These are phyloP conservation scores for Hermanozyma aechmeae DNA, from an alignment of 805 yeast genomes.

Conservation along the genomic window DNA sequence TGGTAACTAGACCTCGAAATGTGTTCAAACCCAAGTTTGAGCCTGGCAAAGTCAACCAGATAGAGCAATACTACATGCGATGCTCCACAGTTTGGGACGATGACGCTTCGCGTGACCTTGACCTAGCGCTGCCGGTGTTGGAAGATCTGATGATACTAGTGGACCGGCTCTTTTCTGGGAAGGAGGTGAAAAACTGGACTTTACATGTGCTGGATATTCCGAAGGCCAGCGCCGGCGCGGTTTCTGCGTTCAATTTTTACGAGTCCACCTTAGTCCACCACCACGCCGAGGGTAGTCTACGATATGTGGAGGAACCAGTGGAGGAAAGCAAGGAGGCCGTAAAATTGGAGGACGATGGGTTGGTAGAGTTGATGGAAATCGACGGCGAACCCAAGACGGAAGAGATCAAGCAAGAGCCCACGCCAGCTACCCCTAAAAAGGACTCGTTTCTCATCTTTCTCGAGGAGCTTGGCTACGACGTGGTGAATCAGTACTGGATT, in stretches of 20 bases:
- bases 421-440: constrained; percentile 5
- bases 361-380: constrained; percentile 1
- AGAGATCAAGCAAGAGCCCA: constrained; percentile 1
- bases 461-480: constrained; percentile 62
- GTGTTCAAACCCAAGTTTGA: constrained; percentile 44
- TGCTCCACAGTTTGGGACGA: constrained; percentile 41
- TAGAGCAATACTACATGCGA: constrained; percentile 44
- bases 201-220: constrained; percentile 65
- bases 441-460: constrained; percentile 36
- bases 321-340: constrained; percentile 1
- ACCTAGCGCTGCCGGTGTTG: constrained; percentile 18
- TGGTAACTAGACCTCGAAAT: constrained; percentile 40
- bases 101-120: constrained; percentile 11
- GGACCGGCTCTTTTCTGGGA: constrained; percentile 19
- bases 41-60: constrained; percentile 49
- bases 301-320: constrained; percentile 8
- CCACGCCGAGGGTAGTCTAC: constrained; percentile 21
- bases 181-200: constrained; percentile 40
- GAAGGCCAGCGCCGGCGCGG: constrained; percentile 58
- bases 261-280: constrained; percentile 48
- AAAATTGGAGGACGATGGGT: constrained; percentile 1
- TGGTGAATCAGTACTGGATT: constrained; percentile 51
- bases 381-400: constrained; percentile 1
- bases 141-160: constrained; percentile 14
- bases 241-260: constrained; percentile 54